Conservation (phyloP, 139 green algal genomes). For the Closterium sp. region DNA sequence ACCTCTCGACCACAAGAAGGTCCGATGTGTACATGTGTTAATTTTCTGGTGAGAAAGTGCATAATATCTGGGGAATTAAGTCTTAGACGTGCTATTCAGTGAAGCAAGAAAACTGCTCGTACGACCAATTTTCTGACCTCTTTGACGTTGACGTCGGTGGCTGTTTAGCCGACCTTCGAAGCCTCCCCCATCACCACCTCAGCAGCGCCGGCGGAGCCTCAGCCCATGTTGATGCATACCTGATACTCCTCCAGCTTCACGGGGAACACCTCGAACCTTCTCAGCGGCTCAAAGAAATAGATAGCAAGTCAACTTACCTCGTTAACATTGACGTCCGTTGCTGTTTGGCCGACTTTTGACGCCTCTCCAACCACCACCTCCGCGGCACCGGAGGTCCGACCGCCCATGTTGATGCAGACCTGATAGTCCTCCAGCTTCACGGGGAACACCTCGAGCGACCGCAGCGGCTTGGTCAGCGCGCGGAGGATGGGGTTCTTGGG, state of each 20-base stretch:
- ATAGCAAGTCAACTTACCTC: constrained; percentile 30
- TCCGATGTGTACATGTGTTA: no score
- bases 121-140: not conserved
- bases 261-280: constrained; percentile 15
- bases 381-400: not conserved
- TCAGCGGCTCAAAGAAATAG: not conserved
- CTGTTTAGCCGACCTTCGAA: constrained; percentile 22
- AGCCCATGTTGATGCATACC: constrained; percentile 3
- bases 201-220: not conserved
- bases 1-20: no score
- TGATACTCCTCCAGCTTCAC: constrained; percentile 34
- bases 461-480: not conserved
- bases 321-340: constrained; percentile 15
- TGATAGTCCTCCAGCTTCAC: constrained; percentile 35
- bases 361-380: constrained; percentile 23
- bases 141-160: constrained; percentile 13
- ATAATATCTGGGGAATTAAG: no score
- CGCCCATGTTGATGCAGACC: constrained; percentile 5
- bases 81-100: no score
- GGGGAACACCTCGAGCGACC: constrained; percentile 11
- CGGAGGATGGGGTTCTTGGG: constrained; percentile 38
- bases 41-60: no score
- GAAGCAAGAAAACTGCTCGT: no score
- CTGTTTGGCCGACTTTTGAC: constrained; percentile 23
- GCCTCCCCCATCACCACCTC: constrained; percentile 23